Evolutionary conservation across 495 filamentous ascomycete genomes (phyloP).

Genomic region (Symbiotaphrina buchneri): DNA sequence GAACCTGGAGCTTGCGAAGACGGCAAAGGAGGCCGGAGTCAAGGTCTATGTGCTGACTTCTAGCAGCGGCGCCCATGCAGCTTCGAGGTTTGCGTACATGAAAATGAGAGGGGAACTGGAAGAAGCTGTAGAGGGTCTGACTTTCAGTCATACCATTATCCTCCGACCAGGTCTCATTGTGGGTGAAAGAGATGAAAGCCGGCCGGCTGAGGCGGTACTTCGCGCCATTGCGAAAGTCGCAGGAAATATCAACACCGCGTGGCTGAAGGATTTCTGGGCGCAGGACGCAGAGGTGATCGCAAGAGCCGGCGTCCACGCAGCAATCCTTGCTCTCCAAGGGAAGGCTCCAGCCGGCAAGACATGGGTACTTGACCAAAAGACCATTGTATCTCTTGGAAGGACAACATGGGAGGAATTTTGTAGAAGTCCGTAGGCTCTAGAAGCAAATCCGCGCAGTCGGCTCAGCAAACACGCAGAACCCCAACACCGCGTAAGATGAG

Average conservation of each 20-base stretch:
- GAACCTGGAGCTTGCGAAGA: slow-evolving; percentile 20
- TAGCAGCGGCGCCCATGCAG: slow-evolving; percentile 11
- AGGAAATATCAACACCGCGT: slow-evolving; percentile 26
- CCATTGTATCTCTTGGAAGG: slow-evolving; percentile 15
- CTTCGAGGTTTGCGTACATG: slow-evolving; percentile 18
- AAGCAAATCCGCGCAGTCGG: too few species aligned
- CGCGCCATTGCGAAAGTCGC: slow-evolving; percentile 23
- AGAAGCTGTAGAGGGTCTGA: slow-evolving; percentile 16
- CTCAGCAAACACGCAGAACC: too few species aligned
- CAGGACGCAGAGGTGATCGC: slow-evolving; percentile 15
- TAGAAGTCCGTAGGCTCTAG: too few species aligned
- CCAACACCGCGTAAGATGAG: too few species aligned
- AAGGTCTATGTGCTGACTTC: slow-evolving; percentile 25
- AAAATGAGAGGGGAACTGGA: slow-evolving; percentile 20
- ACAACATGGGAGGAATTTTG: slow-evolving; percentile 17
- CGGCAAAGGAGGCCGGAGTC: slow-evolving; percentile 25
- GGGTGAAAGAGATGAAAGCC: slow-evolving; percentile 19
- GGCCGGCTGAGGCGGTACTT: slow-evolving; percentile 23
- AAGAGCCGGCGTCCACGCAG: slow-evolving; percentile 17
- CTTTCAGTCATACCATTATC: slow-evolving; percentile 17
- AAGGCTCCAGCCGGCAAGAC: slow-evolving; percentile 14
- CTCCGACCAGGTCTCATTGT: slow-evolving; percentile 18
- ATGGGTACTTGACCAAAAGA: slow-evolving; percentile 15
- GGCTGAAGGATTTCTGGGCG: slow-evolving; percentile 41
- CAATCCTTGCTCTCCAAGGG: slow-evolving; percentile 12